Evolutionary conservation across 768 basidiomycete genomes (phyloP).

Genomic region (Aureoboletus auriporus): DNA sequence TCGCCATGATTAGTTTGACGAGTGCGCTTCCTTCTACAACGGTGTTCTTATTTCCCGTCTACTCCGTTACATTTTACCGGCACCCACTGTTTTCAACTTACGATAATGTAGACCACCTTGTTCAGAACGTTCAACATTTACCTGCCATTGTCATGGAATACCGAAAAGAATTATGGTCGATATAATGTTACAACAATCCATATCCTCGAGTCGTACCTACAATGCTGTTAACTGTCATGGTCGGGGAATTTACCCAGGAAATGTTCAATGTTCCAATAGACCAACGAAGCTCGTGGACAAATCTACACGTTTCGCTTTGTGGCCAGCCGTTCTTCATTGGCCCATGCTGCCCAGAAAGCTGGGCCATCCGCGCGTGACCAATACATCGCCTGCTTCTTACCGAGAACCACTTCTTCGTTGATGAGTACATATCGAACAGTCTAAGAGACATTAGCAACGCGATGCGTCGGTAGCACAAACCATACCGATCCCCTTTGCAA

Average conservation of each 20-base stretch:
- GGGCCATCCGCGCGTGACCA: conserved; percentile 68
- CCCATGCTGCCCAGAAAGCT: conserved; percentile 76
- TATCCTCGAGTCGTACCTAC: no score
- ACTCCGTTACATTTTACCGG: conserved; percentile 8
- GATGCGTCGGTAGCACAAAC: conserved; percentile 1
- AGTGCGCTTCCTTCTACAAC: conserved; percentile 8
- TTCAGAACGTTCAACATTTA: conserved; percentile 16
- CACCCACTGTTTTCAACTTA: conserved; percentile 5
- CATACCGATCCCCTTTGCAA: conserved; percentile 61
- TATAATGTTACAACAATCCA: neutral
- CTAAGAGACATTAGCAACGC: conserved; percentile 34
- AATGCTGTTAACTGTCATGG: neutral
- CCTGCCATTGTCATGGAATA: conserved; percentile 26
- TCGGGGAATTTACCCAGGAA: no score
- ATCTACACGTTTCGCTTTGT: conserved; percentile 14
- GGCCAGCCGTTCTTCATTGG: conserved; percentile 51
- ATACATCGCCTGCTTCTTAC: conserved; percentile 61
- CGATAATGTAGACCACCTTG: conserved; percentile 30
- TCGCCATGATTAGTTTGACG: conserved; percentile 2
- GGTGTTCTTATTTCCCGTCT: conserved; percentile 1
- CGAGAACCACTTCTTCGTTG: conserved; percentile 64
- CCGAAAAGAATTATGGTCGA: conserved; percentile 12
- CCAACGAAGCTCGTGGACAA: neutral
- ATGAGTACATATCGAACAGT: conserved; percentile 81
- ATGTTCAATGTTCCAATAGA: neutral